phyloP scores from a whole-genome alignment of 2,329 filamentous ascomycete species.

The Chaetomiaceae sp. region DNA sequence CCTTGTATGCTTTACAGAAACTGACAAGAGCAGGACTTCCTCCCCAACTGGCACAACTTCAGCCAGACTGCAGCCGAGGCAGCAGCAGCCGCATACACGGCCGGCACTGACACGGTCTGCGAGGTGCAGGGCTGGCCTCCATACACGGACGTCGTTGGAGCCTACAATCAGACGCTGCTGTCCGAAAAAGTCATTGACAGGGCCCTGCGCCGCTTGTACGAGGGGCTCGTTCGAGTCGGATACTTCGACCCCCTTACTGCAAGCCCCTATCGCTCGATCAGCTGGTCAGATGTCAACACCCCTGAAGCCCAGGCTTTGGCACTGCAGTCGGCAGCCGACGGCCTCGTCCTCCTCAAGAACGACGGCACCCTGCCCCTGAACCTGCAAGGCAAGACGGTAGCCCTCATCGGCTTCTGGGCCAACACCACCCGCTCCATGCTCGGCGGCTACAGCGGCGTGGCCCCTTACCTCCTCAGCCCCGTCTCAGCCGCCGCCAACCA shows the following conservation, averaged over 20 bases:
- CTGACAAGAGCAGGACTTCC: slow-evolving; percentile 13
- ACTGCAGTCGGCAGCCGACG: slow-evolving; percentile 46
- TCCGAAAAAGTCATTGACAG: slow-evolving; percentile 29
- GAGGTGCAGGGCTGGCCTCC: slow-evolving; percentile 20
- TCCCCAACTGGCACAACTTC: slow-evolving; percentile 23
- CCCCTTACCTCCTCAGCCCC: slow-evolving; percentile 45
- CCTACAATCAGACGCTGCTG: slow-evolving; percentile 28
- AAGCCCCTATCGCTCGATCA: slow-evolving; percentile 45
- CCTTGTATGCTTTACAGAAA: background rate
- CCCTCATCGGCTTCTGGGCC: slow-evolving; percentile 53
- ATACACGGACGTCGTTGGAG: slow-evolving; percentile 22
- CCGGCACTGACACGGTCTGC: slow-evolving; percentile 26
- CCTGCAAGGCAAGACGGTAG: slow-evolving; percentile 39
- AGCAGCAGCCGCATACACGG: slow-evolving; percentile 19
- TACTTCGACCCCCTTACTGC: slow-evolving; percentile 29
- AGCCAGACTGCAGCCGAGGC: slow-evolving; percentile 20
- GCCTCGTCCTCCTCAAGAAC: slow-evolving; percentile 50
- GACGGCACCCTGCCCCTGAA: slow-evolving; percentile 43
- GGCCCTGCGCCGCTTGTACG: slow-evolving; percentile 31
- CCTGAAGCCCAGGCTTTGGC: slow-evolving; percentile 51
- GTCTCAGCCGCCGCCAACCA: slow-evolving; percentile 47
- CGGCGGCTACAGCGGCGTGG: slow-evolving; percentile 54
- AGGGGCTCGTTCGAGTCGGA: slow-evolving; percentile 32
- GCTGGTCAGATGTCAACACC: slow-evolving; percentile 52
- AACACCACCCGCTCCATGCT: slow-evolving; percentile 40